Conservation (phyloP, 768 basidiomycete genomes). For the Holtermannia corniformis region DNA sequence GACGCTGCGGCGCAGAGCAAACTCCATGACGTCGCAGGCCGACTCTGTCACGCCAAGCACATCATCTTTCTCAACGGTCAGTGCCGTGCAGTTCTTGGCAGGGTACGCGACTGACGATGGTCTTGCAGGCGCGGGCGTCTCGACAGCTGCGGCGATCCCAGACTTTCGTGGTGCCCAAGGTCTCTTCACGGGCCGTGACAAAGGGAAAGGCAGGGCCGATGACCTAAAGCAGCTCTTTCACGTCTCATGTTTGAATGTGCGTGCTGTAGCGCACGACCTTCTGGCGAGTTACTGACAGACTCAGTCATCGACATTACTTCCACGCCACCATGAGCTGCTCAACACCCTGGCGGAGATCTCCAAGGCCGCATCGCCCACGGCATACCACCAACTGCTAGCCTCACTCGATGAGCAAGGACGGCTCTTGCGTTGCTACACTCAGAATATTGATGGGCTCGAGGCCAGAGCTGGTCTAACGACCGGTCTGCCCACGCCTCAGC, state of each 20-base stretch:
- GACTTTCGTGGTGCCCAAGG: conserved; percentile 78
- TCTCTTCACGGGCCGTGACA: conserved; percentile 66
- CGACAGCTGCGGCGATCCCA: conserved; percentile 74
- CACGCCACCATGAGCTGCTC: conserved; percentile 65
- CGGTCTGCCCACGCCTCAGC: conserved; percentile 55
- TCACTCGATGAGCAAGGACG: conserved; percentile 63
- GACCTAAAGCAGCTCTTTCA: conserved; percentile 84
- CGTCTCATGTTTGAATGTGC: conserved; percentile 76
- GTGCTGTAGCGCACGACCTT: too few relatives aligned
- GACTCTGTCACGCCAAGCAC: background rate
- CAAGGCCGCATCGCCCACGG: conserved; percentile 61
- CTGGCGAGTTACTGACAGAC: conserved; percentile 25
- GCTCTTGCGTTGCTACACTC: conserved; percentile 79
- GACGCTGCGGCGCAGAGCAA: background rate
- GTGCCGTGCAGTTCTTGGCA: too few relatives aligned
- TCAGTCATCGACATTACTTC: conserved; percentile 50
- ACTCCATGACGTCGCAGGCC: background rate
- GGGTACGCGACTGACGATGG: background rate
- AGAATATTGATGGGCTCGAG: conserved; percentile 88
- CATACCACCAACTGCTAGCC: conserved; percentile 68
- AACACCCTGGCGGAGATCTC: conserved; percentile 68
- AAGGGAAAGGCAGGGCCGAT: conserved; percentile 59
- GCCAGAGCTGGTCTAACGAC: conserved; percentile 75
- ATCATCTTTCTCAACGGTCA: background rate
- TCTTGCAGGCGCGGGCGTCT: conserved; percentile 69